A percentile compares a stretch with the other conserved stretches of the same genome.
Evolutionary conservation across 345 rosid species (phyloP).

Genomic region (Hibiscus mutabilis): DNA sequence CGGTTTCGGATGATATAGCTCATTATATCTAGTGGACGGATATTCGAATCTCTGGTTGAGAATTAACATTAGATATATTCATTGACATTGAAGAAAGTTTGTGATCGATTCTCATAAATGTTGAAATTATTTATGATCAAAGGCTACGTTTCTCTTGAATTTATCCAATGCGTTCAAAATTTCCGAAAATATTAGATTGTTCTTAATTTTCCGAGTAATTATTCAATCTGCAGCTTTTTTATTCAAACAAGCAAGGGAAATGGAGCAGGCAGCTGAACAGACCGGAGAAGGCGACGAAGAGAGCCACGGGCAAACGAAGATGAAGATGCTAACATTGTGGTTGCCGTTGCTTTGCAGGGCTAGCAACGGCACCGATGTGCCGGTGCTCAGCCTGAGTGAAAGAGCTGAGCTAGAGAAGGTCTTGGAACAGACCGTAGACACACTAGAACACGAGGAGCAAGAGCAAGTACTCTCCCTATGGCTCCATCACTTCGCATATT

Average conservation of each 20-base stretch:
- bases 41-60: too few relatives aligned
- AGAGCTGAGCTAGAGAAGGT: slow-evolving; percentile 50
- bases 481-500: slow-evolving; percentile 71
- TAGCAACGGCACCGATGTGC: slow-evolving; percentile 61
- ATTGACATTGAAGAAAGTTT: too few relatives aligned
- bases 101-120: too few relatives aligned
- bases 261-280: slow-evolving; percentile 24
- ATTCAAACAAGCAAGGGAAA: slow-evolving; percentile 57
- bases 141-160: too few relatives aligned
- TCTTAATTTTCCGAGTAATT: neutral
- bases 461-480: slow-evolving; percentile 74
- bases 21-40: too few relatives aligned
- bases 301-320: slow-evolving; percentile 31
- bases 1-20: too few relatives aligned
- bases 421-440: slow-evolving; percentile 51
- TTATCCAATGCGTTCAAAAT: neutral
- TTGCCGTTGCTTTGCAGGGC: slow-evolving; percentile 70
- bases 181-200: neutral
- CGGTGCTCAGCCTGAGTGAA: slow-evolving; percentile 46
- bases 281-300: slow-evolving; percentile 30
- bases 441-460: slow-evolving; percentile 48
- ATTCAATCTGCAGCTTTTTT: slow-evolving; percentile 47
- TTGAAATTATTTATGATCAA: too few relatives aligned
- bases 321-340: slow-evolving; percentile 68
- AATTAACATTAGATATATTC: too few relatives aligned